Base-by-base conservation (phyloP, 768 basidiomycete genomes). In the Tulasnella sp. region DNA sequence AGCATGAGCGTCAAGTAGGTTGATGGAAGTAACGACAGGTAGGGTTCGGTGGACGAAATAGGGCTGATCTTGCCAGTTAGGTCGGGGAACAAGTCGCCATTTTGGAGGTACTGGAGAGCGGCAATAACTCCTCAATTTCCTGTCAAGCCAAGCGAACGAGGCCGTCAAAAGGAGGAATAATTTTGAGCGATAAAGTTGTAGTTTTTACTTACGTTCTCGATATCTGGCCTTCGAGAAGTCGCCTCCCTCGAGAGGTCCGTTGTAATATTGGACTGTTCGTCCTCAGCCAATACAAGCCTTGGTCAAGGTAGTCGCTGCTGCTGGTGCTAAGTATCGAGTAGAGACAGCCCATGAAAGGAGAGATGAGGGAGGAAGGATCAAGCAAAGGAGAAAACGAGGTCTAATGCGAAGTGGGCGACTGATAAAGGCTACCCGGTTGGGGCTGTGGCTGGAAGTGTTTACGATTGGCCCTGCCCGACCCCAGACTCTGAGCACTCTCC, bases 31-130 rank as follows among this genome's bases (percentile, higher is more conserved):
- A 28, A 69, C 64, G 28, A 69, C 8, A 37, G 64, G 64, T 0
- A 69, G 34, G 18, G n/a, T 37, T 69, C 64, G 64, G 28, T 69
- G 64, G 7, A 34, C 31, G 31, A 69, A 69, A 28, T 69, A 69
- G 28, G 64, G 64, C 64, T 69, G 64, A 37, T 69, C 64, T 69
- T 69, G 64, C 64, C 64, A 69, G 64, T 69, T 69, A 31, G 64
- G 64, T 18, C 64, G 64, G 16, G 64, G 64, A 69, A 69, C 64
- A 34, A 69, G n/a, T 34, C 64, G 64, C 64, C 64, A 69, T 20
- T 69, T 69, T 8, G 64, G 64, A 69, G 64, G 64, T 16, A 69
- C 31, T 28, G 64, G 64, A 28, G 64, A 69, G 14, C 64, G 64
- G 28, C 64, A 69, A 34, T 69, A 69, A 16, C 64, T 37, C 28